Evolutionary conservation across 352 stramenopile species (phyloP).

Genomic region (Globisporangium sylvaticum): DNA sequence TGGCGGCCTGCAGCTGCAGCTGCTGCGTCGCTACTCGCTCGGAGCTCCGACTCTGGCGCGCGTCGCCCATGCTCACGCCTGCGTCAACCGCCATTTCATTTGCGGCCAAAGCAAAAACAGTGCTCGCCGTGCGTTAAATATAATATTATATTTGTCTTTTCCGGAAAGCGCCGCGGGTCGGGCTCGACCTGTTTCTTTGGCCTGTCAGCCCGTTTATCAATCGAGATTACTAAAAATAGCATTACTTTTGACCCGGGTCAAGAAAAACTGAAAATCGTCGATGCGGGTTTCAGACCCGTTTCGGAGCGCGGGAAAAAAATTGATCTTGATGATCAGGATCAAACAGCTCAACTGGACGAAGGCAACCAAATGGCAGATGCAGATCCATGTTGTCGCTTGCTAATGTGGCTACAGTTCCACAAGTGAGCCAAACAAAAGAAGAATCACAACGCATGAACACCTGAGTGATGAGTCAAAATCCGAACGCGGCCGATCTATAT

Average conservation of each 20-base stretch:
- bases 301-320: background rate
- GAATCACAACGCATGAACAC: background rate
- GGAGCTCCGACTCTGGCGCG: background rate
- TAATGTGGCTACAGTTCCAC: background rate
- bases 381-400: background rate
- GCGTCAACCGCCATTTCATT: background rate
- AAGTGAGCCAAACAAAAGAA: background rate
- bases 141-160: background rate
- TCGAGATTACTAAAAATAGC: background rate
- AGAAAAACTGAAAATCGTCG: background rate
- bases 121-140: background rate
- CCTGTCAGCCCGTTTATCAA: background rate
- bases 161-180: background rate
- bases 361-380: no score
- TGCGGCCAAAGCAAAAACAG: background rate
- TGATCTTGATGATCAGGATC: no score
- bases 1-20: background rate
- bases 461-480: constrained; percentile 1
- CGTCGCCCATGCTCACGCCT: background rate
- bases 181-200: background rate
- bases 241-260: background rate
- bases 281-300: background rate
- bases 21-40: background rate
- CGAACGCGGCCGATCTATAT: constrained; percentile 24
- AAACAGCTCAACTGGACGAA: no score